phyloP scores from a whole-genome alignment of 352 stramenopile species.

The Globisporangium echinulatum region DNA sequence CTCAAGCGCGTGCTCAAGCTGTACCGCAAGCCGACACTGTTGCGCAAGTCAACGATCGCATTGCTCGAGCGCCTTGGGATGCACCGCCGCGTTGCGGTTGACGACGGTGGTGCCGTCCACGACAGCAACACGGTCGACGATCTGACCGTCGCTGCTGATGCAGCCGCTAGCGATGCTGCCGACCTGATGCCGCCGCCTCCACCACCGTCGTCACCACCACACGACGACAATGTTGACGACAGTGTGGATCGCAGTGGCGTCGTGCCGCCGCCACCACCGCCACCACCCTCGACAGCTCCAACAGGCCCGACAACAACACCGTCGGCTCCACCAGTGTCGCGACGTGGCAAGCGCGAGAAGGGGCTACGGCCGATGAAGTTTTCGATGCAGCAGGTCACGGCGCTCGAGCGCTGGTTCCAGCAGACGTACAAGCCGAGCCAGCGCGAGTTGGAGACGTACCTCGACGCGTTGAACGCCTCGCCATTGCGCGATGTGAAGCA shows the following conservation, averaged over 20 bases:
- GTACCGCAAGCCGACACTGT: slow-evolving; percentile 75
- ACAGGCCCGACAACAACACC: too few species aligned
- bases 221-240: background rate
- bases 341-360: slow-evolving; percentile 47
- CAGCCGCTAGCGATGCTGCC: background rate
- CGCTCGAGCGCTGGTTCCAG: slow-evolving; percentile 79
- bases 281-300: slow-evolving; percentile 1
- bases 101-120: slow-evolving; percentile 12
- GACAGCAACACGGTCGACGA: background rate
- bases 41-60: slow-evolving; percentile 64
- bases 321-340: slow-evolving; percentile 13
- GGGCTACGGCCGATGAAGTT: slow-evolving; percentile 81
- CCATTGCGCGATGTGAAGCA: slow-evolving; percentile 71
- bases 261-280: slow-evolving; percentile 9
- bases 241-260: background rate
- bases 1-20: slow-evolving; percentile 73
- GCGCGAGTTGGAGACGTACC: slow-evolving; percentile 73
- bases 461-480: slow-evolving; percentile 54
- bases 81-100: slow-evolving; percentile 35
- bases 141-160: background rate
- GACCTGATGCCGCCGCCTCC: slow-evolving; percentile 8
- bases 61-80: slow-evolving; percentile 69
- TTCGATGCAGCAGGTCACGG: slow-evolving; percentile 74
- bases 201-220: slow-evolving; percentile 4
- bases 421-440: slow-evolving; percentile 83